phyloP scores from a whole-genome alignment of 495 filamentous ascomycete genomes.

The Pseudevernia furfuracea region DNA sequence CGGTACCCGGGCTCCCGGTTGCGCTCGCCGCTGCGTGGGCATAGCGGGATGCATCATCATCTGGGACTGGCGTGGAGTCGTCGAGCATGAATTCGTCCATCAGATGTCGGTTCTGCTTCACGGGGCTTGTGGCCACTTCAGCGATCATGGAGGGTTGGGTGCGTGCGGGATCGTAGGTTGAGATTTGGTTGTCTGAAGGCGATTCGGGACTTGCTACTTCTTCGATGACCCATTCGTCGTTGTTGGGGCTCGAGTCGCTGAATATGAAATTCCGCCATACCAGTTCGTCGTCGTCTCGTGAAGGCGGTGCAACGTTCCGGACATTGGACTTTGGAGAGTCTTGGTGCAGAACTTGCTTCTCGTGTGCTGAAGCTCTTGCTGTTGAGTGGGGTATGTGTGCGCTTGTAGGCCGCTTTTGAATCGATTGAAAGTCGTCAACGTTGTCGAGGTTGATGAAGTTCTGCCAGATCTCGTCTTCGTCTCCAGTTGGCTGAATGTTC shows the following conservation, averaged over 20 bases:
- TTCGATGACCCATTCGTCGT: conserved; percentile 17
- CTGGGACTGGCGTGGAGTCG: neutral
- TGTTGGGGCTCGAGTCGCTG: conserved; percentile 18
- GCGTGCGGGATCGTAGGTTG: neutral
- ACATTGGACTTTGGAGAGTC: neutral
- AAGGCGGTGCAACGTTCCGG: neutral
- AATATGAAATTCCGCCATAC: conserved; percentile 24
- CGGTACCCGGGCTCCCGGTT: neutral
- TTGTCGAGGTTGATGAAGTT: neutral
- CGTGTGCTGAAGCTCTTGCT: neutral
- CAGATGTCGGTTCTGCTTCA: conserved; percentile 23
- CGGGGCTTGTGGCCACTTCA: conserved; percentile 20
- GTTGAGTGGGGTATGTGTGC: neutral
- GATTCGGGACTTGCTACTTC: neutral
- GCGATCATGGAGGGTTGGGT: conserved; percentile 20
- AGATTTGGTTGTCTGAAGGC: neutral
- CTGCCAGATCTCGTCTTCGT: conserved; percentile 13
- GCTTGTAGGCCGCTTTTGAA: neutral
- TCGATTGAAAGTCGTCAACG: neutral
- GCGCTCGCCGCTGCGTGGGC: neutral
- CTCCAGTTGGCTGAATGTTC: neutral
- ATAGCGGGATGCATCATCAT: neutral
- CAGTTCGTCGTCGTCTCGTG: conserved; percentile 20
- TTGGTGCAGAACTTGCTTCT: neutral
- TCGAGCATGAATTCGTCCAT: conserved; percentile 1